Evolutionary conservation across 2,329 filamentous ascomycete species (phyloP), one percentile per base, ranked within the genome.

Genomic region (Akanthomyces uredinophilus): DNA sequence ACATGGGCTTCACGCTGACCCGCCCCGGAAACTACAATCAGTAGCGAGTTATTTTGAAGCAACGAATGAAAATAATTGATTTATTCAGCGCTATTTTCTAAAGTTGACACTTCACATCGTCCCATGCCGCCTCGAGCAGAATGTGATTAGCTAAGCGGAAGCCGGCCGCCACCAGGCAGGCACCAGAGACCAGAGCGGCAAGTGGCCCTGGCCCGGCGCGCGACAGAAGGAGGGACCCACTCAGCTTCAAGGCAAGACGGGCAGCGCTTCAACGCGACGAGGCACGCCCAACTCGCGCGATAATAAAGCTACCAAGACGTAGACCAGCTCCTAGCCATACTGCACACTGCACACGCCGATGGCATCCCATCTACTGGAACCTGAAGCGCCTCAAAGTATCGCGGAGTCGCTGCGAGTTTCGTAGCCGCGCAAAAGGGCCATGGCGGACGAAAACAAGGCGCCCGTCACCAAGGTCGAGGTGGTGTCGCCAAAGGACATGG

Each of bases 401-500:
- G 51, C 44, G 51, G 55, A 51, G 8, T 43, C 32, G 11, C 24
- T 27, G 27, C 46, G 50, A 29, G 8, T 44, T 5, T 37, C 14
- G 27, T n/a, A 44, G 39, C 20, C 39, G 49, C 29, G 27, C 37
- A 41, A 14, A 51, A 18, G 20, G 29, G 60, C 50, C 46, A 71
- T 71, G 70, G 65, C 63, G 35, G 62, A 63, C 37, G 60, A 57
- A 44, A 64, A 63, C 46, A 66, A 64, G 29, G 32, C 58, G 32
- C 68, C 63, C 35, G 68, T 66, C 57, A 66, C 67, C 50, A 65
- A 69, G 59, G 73, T 74, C 46, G 71, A 72, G 60, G 67, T 67
- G 59, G 67, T 76, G 43, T 78, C 75, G 68, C 63, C 75, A 75
- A 66, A 71, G 71, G 64, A 69, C 72, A 67, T 64, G 20, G 65